phyloP scores from a whole-genome alignment of 352 stramenopile genomes.

The Achlya hypogyna region DNA sequence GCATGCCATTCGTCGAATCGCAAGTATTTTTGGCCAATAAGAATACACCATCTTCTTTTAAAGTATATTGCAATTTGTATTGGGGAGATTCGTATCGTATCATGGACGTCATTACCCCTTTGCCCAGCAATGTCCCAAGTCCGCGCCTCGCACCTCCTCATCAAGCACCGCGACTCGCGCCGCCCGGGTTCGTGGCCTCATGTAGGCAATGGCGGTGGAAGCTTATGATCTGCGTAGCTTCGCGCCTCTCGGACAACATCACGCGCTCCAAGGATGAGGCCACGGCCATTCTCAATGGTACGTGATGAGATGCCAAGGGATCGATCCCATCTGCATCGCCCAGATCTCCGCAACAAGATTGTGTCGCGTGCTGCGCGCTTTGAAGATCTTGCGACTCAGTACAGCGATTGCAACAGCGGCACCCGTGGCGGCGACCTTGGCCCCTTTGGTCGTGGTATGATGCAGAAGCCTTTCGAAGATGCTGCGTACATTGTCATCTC shows the following conservation, averaged over 20 bases:
- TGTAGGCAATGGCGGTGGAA: background rate
- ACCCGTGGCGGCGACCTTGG: slow-evolving; percentile 86
- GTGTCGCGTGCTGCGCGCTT: slow-evolving; percentile 69
- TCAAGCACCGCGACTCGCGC: slow-evolving; percentile 91
- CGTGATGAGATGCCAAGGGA: background rate
- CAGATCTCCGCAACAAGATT: slow-evolving; percentile 73
- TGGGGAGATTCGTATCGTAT: background rate
- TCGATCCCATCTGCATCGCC: background rate
- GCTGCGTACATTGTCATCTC: slow-evolving; percentile 56
- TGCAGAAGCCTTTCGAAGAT: slow-evolving; percentile 90
- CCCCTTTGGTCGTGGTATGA: slow-evolving; percentile 78
- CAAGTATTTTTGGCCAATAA: background rate
- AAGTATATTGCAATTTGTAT: background rate
- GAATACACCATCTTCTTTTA: background rate
- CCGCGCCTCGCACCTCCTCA: slow-evolving; percentile 86
- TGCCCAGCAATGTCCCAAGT: slow-evolving; percentile 35
- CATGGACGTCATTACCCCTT: background rate
- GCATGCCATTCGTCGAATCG: background rate
- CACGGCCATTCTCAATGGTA: slow-evolving; percentile 69
- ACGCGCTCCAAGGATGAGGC: slow-evolving; percentile 87
- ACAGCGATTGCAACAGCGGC: slow-evolving; percentile 76
- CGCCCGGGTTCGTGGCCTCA: slow-evolving; percentile 50
- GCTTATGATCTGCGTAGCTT: slow-evolving; percentile 31
- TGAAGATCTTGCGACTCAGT: slow-evolving; percentile 68
- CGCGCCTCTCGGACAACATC: slow-evolving; percentile 86